A percentile compares a stretch with the other conserved stretches of the same genome.
phyloP scores from a whole-genome alignment of 2,329 filamentous ascomycete genomes.

The Thelonectria rubi region DNA sequence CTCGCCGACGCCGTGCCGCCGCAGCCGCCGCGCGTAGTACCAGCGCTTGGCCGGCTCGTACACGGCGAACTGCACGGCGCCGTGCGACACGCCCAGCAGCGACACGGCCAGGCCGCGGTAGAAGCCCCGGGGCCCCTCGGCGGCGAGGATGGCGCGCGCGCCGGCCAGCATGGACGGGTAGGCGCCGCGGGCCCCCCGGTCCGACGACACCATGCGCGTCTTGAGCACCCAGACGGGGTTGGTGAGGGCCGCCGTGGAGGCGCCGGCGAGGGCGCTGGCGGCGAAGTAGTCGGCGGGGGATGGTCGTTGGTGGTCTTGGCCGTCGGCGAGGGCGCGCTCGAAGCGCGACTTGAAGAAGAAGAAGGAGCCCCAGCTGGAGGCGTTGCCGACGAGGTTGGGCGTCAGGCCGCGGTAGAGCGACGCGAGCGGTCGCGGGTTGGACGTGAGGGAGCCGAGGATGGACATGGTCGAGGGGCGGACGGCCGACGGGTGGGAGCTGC shows the following conservation, averaged over 20 bases:
- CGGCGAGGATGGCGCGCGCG: slow-evolving; percentile 68
- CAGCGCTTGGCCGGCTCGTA: slow-evolving; percentile 77
- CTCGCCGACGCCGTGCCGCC: slow-evolving; percentile 29
- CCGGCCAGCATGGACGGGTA: slow-evolving; percentile 83
- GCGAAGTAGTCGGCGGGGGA: slow-evolving; percentile 79
- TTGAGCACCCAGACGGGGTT: slow-evolving; percentile 99
- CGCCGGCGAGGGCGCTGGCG: slow-evolving; percentile 75
- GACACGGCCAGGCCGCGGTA: slow-evolving; percentile 88
- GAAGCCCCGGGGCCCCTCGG: slow-evolving; percentile 81
- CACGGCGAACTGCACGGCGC: slow-evolving; percentile 93
- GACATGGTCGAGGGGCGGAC: slow-evolving; percentile 58
- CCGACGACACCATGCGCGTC: slow-evolving; percentile 93
- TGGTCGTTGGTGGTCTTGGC: slow-evolving; percentile 31
- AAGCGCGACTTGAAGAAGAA: slow-evolving; percentile 77
- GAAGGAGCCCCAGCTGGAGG: slow-evolving; percentile 89
- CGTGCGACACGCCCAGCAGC: slow-evolving; percentile 87
- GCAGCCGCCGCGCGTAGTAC: slow-evolving; percentile 60
- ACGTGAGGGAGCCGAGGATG: slow-evolving; percentile 60
- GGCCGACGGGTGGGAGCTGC: slow-evolving; percentile 51
- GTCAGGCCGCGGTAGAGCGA: slow-evolving; percentile 90
- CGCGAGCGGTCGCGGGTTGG: slow-evolving; percentile 64
- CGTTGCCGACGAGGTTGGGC: slow-evolving; percentile 91
- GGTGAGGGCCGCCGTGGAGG: slow-evolving; percentile 81
- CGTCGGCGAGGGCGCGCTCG: slow-evolving; percentile 57
- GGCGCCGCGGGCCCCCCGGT: slow-evolving; percentile 76